Conservation (phyloP, 1,139 yeast genomes). For the Yueomyces sp. region DNA sequence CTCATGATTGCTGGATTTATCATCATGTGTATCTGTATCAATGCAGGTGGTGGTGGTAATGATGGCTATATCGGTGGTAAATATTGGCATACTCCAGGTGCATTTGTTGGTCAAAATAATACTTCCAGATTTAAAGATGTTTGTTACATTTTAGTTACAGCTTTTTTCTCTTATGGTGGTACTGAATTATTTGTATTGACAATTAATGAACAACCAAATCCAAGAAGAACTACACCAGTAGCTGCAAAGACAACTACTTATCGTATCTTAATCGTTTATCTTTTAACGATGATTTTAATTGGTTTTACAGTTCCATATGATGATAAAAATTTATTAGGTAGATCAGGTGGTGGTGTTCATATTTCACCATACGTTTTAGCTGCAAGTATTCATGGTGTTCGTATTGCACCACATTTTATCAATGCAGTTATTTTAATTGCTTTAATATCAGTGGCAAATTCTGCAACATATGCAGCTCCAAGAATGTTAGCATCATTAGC, state of each 20-base stretch:
- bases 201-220: conserved; percentile 77
- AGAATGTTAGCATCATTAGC: conserved; percentile 76
- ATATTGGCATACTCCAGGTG: conserved; percentile 51
- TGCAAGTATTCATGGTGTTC: conserved; percentile 55
- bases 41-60: conserved; percentile 53
- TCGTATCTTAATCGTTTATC: conserved; percentile 52
- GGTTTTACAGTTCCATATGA: conserved; percentile 56
- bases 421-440: conserved; percentile 64
- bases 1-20: conserved; percentile 51
- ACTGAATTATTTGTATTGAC: conserved; percentile 74
- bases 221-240: conserved; percentile 53
- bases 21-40: conserved; percentile 45
- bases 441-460: conserved; percentile 61
- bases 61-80: conserved; percentile 49
- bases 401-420: conserved; percentile 56
- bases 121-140: conserved; percentile 52
- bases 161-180: conserved; percentile 79
- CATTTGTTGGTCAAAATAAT: conserved; percentile 24
- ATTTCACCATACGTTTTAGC: conserved; percentile 71
- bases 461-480: conserved; percentile 68
- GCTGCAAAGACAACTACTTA: conserved; percentile 67
- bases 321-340: conserved; percentile 34
- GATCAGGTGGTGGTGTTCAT: conserved; percentile 28
- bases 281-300: conserved; percentile 46
- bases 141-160: conserved; percentile 65